These are phyloP conservation scores for Solanum sejunctum DNA, from an alignment of 257 asterid species.

Conservation along the genomic window DNA sequence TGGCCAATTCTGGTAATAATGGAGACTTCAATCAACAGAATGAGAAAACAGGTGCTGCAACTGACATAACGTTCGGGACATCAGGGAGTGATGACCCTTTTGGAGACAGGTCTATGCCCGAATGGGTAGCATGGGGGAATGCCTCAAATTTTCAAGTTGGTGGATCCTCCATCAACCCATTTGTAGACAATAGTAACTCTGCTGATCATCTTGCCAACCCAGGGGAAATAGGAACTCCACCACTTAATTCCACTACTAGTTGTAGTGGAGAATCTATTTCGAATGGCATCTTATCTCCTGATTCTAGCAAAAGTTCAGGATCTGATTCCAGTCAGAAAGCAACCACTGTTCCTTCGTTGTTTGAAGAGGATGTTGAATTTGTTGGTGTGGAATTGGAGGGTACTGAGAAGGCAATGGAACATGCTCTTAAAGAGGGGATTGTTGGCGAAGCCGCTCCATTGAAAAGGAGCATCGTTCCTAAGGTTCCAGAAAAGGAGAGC, in stretches of 20 bases:
- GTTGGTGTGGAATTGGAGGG: conserved; percentile 94
- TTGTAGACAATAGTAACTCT: conserved; percentile 28
- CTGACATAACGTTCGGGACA: conserved; percentile 45
- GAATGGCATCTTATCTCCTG: conserved; percentile 26
- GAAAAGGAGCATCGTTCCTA: conserved; percentile 35
- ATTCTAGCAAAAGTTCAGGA: conserved; percentile 24
- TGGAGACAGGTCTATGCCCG: conserved; percentile 79
- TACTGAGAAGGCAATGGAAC: conserved; percentile 67
- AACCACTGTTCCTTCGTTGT: conserved; percentile 59
- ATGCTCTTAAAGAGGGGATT: conserved; percentile 87
- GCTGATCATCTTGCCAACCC: conserved; percentile 11
- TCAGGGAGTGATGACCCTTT: conserved; percentile 60
- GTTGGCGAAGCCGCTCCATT: conserved; percentile 88
- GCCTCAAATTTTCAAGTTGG: conserved; percentile 46
- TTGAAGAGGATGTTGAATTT: conserved; percentile 96
- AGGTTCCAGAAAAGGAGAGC: conserved; percentile 38
- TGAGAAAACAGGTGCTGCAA: conserved; percentile 24
- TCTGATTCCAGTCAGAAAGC: conserved; percentile 26
- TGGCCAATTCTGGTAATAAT: conserved; percentile 11
- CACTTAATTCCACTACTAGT: conserved; percentile 22
- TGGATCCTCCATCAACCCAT: conserved; percentile 62
- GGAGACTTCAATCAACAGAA: conserved; percentile 8
- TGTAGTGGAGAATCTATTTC: conserved; percentile 33
- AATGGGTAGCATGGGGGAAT: conserved; percentile 93
- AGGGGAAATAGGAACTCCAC: conserved; percentile 9